phyloP scores from a whole-genome alignment of 306 rosid genomes.

The apple (Malus domestica) region ASM211411v1 NC_041795.1:6895501-6896000 shows the following conservation, averaged over 20 bases:
- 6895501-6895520: slow-evolving; percentile 95
- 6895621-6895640: background rate
- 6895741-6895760: background rate
- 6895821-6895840: no score
- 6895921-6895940: no score
- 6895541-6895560: background rate
- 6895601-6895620: background rate
- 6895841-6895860: no score
- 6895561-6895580: background rate
- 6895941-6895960: no score
- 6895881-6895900: no score
- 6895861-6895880: no score
- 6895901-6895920: no score
- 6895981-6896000: no score
- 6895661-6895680: background rate
- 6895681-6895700: background rate
- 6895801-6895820: no score
- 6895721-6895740: background rate
- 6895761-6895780: no score
- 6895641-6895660: background rate
- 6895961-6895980: no score
- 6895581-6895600: background rate
- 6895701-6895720: background rate
- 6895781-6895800: no score
- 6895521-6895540: slow-evolving; percentile 66